A percentile compares a stretch with the other conserved stretches of the same genome.
Evolutionary conservation across 75 land plant species (phyloP).

Genomic region (Gnetum montanum): DNA sequence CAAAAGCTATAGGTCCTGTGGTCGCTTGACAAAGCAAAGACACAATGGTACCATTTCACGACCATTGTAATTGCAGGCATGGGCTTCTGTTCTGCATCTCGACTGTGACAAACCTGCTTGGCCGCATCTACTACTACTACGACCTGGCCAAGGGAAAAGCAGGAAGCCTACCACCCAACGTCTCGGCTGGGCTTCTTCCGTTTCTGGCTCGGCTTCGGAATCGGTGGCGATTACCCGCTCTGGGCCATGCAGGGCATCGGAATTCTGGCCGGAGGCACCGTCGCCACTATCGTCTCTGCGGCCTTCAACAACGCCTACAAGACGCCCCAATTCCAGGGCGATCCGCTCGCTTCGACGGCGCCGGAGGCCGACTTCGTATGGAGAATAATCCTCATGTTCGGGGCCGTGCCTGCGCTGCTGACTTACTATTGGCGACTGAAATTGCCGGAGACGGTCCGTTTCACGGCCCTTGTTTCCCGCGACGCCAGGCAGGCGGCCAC

Average conservation of each 20-base stretch:
- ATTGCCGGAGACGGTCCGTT: slow-evolving; percentile 63
- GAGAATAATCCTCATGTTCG: slow-evolving; percentile 32
- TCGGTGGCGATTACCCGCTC: slow-evolving; percentile 45
- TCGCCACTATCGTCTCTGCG: slow-evolving; percentile 21
- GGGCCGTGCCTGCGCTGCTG: slow-evolving; percentile 31
- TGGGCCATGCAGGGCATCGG: slow-evolving; percentile 58
- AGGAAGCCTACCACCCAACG: slow-evolving; percentile 27
- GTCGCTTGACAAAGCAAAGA: slow-evolving; percentile 9
- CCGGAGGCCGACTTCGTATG: slow-evolving; percentile 31
- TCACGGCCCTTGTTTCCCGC: slow-evolving; percentile 38
- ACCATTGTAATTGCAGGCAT: slow-evolving; percentile 27
- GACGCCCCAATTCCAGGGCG: slow-evolving; percentile 8
- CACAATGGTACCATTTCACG: slow-evolving; percentile 28
- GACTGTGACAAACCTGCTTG: slow-evolving; percentile 21
- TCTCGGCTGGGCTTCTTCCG: slow-evolving; percentile 47
- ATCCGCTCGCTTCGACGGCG: slow-evolving; percentile 14
- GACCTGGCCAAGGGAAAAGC: slow-evolving; percentile 19
- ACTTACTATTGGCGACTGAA: slow-evolving; percentile 38
- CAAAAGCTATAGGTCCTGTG: slow-evolving; percentile 7
- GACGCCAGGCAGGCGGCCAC: slow-evolving; percentile 35
- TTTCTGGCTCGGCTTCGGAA: slow-evolving; percentile 52
- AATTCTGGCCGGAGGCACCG: slow-evolving; percentile 41
- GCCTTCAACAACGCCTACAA: slow-evolving; percentile 17
- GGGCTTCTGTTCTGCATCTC: slow-evolving; percentile 31
- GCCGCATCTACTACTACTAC: slow-evolving; percentile 29